Base-by-base conservation (phyloP, 208 protist species). In the Crithidia expoeki region DNA sequence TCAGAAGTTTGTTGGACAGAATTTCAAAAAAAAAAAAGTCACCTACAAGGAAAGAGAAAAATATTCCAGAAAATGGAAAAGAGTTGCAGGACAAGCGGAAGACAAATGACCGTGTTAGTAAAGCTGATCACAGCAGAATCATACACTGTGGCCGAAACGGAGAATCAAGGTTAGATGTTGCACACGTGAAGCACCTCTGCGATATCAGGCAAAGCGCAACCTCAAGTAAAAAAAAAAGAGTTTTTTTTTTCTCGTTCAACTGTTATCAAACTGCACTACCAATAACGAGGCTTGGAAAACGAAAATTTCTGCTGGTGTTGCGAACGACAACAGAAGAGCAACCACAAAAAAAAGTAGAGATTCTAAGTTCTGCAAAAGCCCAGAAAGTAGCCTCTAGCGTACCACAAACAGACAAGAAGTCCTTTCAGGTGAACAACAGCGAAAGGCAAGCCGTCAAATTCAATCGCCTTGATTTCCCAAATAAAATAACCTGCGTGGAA, bases 21-120 rank as follows among this genome's bases (percentile, higher is more conserved):
- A 4, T 6, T 33, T 30, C 12, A 58, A 61, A 51, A 33, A 52
- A 40, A 59, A 74, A 50, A 68, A 51, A 6, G 60, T 6, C 9
- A 30, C 21, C 11, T 7, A 27, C 25, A 17, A 76, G 32, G 1
- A 56, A 61, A 75, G 30, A 51, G 28, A 60, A 44, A 30, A 11
- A 56, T 40, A 12, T 47, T 27, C 3, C n/a, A 53, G 49, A 46
- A n/a, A 52, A 47, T 21, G 12, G 40, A 16, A 68, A 58, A 50
- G 65, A 27, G 19, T 52, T 40, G 11, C 14, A 71, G 28, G 4
- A 50, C 12, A 60, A 58, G 17, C 10, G 16, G 27, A 33, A 46
- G 49, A 16, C 17, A n/a, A 21, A 58, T 27, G 14, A 47, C 10
- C 57, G 50, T 53, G 21, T 38, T 21, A 65, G 36, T 30, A 28